phyloP scores from a whole-genome alignment of 768 basidiomycete genomes.

The Hygrophorus pudorinus region DNA sequence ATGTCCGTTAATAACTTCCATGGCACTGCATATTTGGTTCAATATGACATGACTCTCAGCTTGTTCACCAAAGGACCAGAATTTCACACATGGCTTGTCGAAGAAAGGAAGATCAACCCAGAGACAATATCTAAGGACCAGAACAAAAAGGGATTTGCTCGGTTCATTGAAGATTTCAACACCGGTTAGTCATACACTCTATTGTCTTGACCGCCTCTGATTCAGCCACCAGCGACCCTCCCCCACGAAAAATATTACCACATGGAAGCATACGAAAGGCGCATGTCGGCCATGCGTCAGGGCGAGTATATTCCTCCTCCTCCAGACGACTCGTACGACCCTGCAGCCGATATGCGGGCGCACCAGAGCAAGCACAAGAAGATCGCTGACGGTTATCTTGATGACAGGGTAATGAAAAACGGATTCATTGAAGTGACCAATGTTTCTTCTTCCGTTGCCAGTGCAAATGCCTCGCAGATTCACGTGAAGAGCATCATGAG shows the following conservation, averaged over 20 bases:
- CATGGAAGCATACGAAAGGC: slow-evolving; percentile 73
- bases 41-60: slow-evolving; percentile 27
- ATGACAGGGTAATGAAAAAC: slow-evolving; percentile 41
- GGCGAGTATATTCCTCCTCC: slow-evolving; percentile 78
- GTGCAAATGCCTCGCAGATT: slow-evolving; percentile 25
- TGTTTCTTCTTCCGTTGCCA: slow-evolving; percentile 50
- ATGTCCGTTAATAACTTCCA: no score
- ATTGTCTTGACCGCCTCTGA: neutral
- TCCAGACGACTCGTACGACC: slow-evolving; percentile 65
- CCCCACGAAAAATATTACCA: slow-evolving; percentile 95
- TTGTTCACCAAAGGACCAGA: slow-evolving; percentile 77
- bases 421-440: slow-evolving; percentile 62
- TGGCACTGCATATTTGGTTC: neutral
- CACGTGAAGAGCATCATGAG: slow-evolving; percentile 52
- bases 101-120: slow-evolving; percentile 86
- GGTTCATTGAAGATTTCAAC: slow-evolving; percentile 78
- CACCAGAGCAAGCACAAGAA: slow-evolving; percentile 65
- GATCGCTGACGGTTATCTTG: slow-evolving; percentile 9
- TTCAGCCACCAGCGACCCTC: slow-evolving; percentile 56
- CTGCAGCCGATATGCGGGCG: slow-evolving; percentile 75
- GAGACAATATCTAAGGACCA: slow-evolving; percentile 83
- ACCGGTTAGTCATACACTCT: slow-evolving; percentile 40
- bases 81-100: slow-evolving; percentile 88
- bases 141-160: slow-evolving; percentile 74
- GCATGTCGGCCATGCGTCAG: slow-evolving; percentile 77